Percentiles rank a stretch among this genome's conserved stretches.
Evolutionary conservation across 2,329 filamentous ascomycete species (phyloP).

Genomic region (Aspergillus luchuensis): DNA sequence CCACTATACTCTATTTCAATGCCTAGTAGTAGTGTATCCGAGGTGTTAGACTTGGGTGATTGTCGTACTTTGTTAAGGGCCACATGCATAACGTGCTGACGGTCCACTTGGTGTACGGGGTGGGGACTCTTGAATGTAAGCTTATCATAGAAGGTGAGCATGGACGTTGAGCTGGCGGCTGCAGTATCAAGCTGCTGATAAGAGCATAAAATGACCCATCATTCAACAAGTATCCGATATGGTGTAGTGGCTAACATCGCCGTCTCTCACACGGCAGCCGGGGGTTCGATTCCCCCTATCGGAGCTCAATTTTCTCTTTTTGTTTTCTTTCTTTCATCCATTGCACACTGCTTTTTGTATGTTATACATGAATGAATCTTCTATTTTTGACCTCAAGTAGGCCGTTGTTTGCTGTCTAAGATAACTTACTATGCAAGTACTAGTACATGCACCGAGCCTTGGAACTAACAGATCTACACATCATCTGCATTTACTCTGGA

Average conservation of each 20-base stretch:
- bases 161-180: neutral
- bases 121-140: neutral
- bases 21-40: neutral
- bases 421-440: no score
- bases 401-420: no score
- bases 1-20: neutral
- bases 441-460: no score
- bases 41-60: neutral
- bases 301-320: slow-evolving; percentile 1
- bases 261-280: slow-evolving; percentile 25
- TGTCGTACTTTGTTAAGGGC: neutral
- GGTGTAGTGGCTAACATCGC: slow-evolving; percentile 28
- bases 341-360: neutral
- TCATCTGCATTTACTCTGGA: no score
- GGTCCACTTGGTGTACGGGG: neutral
- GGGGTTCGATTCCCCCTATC: slow-evolving; percentile 22
- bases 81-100: neutral
- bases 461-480: no score
- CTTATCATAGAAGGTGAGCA: neutral
- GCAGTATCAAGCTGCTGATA: neutral
- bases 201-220: neutral
- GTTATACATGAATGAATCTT: no score
- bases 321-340: neutral
- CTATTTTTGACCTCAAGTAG: no score
- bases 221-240: slow-evolving; percentile 18